These are phyloP conservation scores for Solanum sitiens DNA, from an alignment of 257 asterid genomes.

Conservation along the genomic window DNA sequence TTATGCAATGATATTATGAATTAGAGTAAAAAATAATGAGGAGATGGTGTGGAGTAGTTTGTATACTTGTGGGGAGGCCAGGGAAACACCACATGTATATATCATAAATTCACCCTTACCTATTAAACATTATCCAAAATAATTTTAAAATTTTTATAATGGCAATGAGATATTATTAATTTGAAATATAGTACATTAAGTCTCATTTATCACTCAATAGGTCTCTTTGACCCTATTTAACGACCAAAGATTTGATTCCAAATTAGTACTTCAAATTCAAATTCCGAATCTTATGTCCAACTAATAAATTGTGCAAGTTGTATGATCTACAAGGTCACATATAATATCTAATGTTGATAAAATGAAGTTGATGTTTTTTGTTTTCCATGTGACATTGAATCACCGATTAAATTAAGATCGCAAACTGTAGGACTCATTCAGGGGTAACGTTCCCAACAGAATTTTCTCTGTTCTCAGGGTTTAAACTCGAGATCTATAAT, in stretches of 20 bases:
- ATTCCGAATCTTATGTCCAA: background rate
- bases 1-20: background rate
- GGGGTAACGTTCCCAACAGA: rapidly evolving
- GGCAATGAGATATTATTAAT: background rate
- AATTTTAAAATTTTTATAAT: background rate
- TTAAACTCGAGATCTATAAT: rapidly evolving
- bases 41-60: background rate
- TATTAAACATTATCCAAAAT: background rate
- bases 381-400: too few relatives aligned
- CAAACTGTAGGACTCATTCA: rapidly evolving
- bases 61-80: background rate
- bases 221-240: background rate
- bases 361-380: background rate
- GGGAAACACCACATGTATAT: background rate
- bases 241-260: too few relatives aligned
- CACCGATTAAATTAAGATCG: background rate
- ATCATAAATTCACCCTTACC: background rate
- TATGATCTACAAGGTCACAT: background rate
- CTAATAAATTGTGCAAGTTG: background rate
- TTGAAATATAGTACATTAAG: background rate
- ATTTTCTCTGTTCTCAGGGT: too few relatives aligned
- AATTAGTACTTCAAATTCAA: too few relatives aligned
- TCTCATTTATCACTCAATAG: background rate
- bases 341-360: background rate
- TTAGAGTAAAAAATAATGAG: background rate